These are phyloP conservation scores for Juncus inflexus DNA, from an alignment of 176 grass and related monocot genomes.

Conservation along the genomic window DNA sequence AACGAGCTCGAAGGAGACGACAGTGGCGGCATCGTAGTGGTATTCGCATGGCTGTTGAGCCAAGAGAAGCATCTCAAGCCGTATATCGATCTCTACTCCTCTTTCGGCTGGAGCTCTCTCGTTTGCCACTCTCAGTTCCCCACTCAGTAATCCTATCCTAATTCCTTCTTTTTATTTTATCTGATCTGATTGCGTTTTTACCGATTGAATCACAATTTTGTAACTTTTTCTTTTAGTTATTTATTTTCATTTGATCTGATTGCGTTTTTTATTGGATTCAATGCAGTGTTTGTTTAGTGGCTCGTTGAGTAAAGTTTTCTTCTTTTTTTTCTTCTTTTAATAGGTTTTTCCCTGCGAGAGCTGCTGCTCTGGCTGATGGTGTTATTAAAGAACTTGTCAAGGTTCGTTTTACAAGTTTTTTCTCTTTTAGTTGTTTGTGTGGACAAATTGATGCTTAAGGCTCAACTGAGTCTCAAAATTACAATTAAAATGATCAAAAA, in stretches of 20 bases:
- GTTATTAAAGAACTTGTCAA: conserved; percentile 73
- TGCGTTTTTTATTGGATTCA: background rate
- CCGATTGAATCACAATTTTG: too few species aligned
- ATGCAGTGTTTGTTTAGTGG: background rate
- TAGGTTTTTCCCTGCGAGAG: conserved; percentile 91
- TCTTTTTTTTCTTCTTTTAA: conserved; percentile 1
- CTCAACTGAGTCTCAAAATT: too few species aligned
- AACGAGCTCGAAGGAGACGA: conserved; percentile 3
- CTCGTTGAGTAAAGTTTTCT: background rate
- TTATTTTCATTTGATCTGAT: background rate
- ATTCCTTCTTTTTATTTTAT: background rate
- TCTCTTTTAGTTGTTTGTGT: background rate
- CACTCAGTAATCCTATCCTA: conserved; percentile 41
- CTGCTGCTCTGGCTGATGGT: conserved; percentile 57
- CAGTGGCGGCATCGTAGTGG: conserved; percentile 58
- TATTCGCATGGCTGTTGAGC: conserved; percentile 94
- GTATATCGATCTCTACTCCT: conserved; percentile 64
- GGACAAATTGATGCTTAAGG: too few species aligned
- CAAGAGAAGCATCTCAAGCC: conserved; percentile 69
- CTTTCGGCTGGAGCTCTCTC: conserved; percentile 69
- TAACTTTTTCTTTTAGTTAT: background rate
- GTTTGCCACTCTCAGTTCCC: conserved; percentile 85
- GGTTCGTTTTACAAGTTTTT: conserved; percentile 33
- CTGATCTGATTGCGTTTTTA: background rate
- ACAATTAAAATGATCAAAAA: too few species aligned